Percentiles rank a stretch among this genome's conserved stretches.
Conservation (phyloP, 352 stramenopile genomes). For the Pythium myriotylum region DNA sequence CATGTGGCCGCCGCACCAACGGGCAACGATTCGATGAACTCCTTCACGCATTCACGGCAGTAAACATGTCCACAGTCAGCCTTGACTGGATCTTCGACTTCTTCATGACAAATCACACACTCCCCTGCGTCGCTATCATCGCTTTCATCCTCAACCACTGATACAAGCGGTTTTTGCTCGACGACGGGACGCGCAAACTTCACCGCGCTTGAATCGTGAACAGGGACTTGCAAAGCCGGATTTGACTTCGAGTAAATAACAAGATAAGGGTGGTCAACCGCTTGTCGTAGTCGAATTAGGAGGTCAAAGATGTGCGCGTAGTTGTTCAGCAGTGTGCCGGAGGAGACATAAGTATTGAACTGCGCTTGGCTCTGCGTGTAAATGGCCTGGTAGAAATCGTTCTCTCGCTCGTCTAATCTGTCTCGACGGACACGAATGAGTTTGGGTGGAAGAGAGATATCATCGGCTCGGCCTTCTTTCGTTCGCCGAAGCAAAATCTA, state of each 20-base stretch:
- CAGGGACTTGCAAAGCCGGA: slow-evolving; percentile 68
- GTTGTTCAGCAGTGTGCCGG: slow-evolving; percentile 99
- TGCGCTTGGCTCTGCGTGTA: slow-evolving; percentile 98
- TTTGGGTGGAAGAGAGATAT: slow-evolving; percentile 91
- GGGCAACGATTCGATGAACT: slow-evolving; percentile 79
- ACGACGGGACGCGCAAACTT: slow-evolving; percentile 43
- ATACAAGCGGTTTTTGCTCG: slow-evolving; percentile 65
- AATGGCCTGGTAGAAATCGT: slow-evolving; percentile 99
- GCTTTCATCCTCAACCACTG: slow-evolving; percentile 26
- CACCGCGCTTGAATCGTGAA: background rate
- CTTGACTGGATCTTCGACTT: slow-evolving; percentile 86
- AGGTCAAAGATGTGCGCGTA: slow-evolving; percentile 99
- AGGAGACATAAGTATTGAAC: slow-evolving; percentile 98
- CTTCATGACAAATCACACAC: slow-evolving; percentile 95
- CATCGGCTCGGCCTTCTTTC: slow-evolving; percentile 96
- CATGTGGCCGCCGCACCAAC: slow-evolving; percentile 63
- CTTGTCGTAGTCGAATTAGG: slow-evolving; percentile 97
- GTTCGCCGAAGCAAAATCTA: slow-evolving; percentile 97
- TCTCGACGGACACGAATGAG: slow-evolving; percentile 89
- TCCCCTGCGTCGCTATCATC: slow-evolving; percentile 3
- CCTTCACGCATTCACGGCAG: slow-evolving; percentile 87
- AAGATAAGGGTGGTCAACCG: slow-evolving; percentile 99
- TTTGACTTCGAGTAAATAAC: slow-evolving; percentile 92
- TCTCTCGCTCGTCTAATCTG: slow-evolving; percentile 87
- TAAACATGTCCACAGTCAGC: slow-evolving; percentile 92